Evolutionary conservation across 371 early-diverging fungal species (phyloP).

Genomic region (Saksenaea vasiformis): DNA sequence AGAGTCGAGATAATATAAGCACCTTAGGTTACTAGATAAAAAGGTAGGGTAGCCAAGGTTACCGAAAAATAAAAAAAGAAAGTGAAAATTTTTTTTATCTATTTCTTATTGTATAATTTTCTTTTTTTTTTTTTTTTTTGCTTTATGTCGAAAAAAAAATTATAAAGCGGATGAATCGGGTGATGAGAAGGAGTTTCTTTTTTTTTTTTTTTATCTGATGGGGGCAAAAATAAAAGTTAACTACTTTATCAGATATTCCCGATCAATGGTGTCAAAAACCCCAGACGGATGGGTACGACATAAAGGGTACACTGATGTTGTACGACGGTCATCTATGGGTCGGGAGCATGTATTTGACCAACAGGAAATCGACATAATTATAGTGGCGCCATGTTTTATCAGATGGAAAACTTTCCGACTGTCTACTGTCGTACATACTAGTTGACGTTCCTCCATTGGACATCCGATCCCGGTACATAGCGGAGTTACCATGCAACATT

Average conservation of each 20-base stretch:
- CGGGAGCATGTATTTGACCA: background rate
- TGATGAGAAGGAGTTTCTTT: constrained; percentile 10
- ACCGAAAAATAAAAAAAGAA: background rate
- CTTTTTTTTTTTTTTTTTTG: background rate
- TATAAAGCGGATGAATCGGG: background rate
- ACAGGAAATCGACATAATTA: background rate
- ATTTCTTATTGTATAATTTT: constrained; percentile 8
- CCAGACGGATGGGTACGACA: background rate
- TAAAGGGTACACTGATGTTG: background rate
- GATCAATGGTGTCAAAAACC: background rate
- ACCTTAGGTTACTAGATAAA: background rate
- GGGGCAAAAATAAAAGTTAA: background rate
- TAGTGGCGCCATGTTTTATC: constrained; percentile 2
- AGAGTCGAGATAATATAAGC: background rate
- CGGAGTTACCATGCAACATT: background rate
- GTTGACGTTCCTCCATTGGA: constrained; percentile 22
- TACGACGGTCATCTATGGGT: background rate
- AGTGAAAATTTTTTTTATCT: too few species aligned
- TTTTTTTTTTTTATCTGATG: constrained; percentile 8
- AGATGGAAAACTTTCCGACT: background rate
- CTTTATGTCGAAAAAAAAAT: background rate
- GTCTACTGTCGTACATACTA: constrained; percentile 6
- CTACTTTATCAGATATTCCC: constrained; percentile 1
- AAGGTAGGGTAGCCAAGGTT: background rate
- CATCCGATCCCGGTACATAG: background rate